Evolutionary conservation across 495 filamentous ascomycete genomes (phyloP).

Genomic region (Aspergillus kassunensis): DNA sequence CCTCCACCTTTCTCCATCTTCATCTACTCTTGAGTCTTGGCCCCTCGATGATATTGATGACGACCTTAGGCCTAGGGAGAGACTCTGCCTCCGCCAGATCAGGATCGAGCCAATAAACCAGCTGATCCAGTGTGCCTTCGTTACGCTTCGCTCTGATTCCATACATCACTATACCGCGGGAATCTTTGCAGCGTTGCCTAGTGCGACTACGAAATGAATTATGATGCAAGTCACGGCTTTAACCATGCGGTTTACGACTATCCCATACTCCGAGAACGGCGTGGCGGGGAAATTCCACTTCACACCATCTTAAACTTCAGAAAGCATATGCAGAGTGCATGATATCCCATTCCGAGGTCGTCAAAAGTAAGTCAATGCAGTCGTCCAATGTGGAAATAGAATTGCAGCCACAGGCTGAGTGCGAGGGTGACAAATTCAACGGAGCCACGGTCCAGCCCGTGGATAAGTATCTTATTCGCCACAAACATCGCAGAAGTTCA

Average conservation of each 20-base stretch:
- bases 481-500: slow-evolving; percentile 10
- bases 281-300: no score
- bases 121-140: no score
- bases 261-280: background rate
- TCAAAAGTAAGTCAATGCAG: no score
- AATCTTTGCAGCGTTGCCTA: background rate
- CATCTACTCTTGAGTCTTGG: background rate
- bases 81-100: background rate
- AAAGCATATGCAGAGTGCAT: background rate
- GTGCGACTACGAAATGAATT: background rate
- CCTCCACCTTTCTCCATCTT: slow-evolving; percentile 1
- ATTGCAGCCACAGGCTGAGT: background rate
- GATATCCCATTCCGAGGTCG: no score
- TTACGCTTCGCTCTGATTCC: no score
- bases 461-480: slow-evolving; percentile 7
- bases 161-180: slow-evolving; percentile 3
- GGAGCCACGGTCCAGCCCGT: slow-evolving; percentile 1
- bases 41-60: slow-evolving; percentile 4
- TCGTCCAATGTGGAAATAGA: background rate
- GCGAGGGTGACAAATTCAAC: background rate
- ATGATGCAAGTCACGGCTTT: no score
- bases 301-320: no score
- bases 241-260: background rate
- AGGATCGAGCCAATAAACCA: background rate
- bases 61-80: background rate